Evolutionary conservation across 2,329 filamentous ascomycete species (phyloP).

Genomic region (Rachicladosporium sp.): DNA sequence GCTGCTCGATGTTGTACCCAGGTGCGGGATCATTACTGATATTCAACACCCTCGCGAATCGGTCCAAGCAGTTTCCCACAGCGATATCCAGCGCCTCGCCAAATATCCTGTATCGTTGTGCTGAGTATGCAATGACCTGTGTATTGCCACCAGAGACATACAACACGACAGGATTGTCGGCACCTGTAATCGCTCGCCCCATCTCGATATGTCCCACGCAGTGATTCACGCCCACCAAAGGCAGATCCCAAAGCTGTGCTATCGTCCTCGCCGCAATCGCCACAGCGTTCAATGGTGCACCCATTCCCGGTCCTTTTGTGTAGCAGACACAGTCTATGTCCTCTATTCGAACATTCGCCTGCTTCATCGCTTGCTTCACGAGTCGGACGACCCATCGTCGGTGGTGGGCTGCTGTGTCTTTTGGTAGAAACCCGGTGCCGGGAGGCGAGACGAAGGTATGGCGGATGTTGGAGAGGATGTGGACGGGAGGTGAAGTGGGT

Average conservation of each 20-base stretch:
- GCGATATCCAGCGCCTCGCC: slow-evolving; percentile 96
- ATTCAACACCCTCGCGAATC: slow-evolving; percentile 79
- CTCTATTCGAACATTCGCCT: slow-evolving; percentile 47
- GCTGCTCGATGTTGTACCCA: slow-evolving; percentile 94
- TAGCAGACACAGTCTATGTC: slow-evolving; percentile 91
- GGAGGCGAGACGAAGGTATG: slow-evolving; percentile 89
- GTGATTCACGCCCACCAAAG: slow-evolving; percentile 89
- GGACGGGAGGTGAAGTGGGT: slow-evolving; percentile 32
- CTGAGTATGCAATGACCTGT: slow-evolving; percentile 93
- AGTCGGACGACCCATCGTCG: slow-evolving; percentile 69
- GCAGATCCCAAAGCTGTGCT: slow-evolving; percentile 70
- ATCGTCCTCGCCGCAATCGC: slow-evolving; percentile 76
- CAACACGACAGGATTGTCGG: slow-evolving; percentile 81
- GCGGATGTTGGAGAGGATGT: slow-evolving; percentile 82
- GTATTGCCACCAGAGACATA: slow-evolving; percentile 96
- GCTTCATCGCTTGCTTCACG: slow-evolving; percentile 65
- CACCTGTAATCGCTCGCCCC: slow-evolving; percentile 85
- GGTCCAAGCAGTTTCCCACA: slow-evolving; percentile 92
- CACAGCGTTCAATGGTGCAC: slow-evolving; percentile 75
- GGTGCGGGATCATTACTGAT: slow-evolving; percentile 95
- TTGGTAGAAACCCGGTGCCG: slow-evolving; percentile 87
- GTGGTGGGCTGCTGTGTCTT: slow-evolving; percentile 91
- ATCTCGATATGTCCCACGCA: slow-evolving; percentile 99
- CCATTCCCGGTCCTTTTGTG: slow-evolving; percentile 93
- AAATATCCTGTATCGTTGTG: slow-evolving; percentile 92